Percentiles rank a stretch among this genome's conserved stretches.
Conservation (phyloP, 163 green algal genomes). For the Trebouxia gelatinosa region DNA sequence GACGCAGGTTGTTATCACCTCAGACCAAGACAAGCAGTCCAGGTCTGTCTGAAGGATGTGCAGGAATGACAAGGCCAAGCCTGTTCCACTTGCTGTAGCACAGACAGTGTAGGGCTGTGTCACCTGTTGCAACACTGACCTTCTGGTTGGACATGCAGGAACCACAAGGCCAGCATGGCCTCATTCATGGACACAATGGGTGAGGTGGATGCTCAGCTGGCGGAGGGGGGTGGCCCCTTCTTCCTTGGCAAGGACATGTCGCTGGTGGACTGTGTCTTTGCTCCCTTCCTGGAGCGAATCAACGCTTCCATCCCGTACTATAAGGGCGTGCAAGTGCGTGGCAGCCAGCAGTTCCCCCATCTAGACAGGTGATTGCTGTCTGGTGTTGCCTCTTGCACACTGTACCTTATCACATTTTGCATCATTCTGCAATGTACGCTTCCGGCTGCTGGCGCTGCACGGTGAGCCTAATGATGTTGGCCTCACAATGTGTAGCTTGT, state of each 20-base stretch:
- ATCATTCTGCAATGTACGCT: too few relatives aligned
- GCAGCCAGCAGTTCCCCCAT: constrained; percentile 39
- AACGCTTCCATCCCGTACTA: constrained; percentile 87
- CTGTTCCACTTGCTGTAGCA: too few relatives aligned
- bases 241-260: constrained; percentile 79
- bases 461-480: too few relatives aligned
- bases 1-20: too few relatives aligned
- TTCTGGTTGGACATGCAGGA: constrained; percentile 44
- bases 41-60: background rate
- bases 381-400: too few relatives aligned
- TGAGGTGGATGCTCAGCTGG: constrained; percentile 61
- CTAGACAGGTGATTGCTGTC: constrained; percentile 42
- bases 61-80: too few relatives aligned
- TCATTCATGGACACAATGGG: constrained; percentile 66
- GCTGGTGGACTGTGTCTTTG: constrained; percentile 89
- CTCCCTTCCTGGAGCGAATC: constrained; percentile 92
- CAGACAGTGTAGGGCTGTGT: too few relatives aligned
- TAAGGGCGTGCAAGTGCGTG: constrained; percentile 63
- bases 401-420: too few relatives aligned
- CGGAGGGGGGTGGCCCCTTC: constrained; percentile 54
- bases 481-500: too few relatives aligned
- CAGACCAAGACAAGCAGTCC: too few relatives aligned
- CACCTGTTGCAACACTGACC: background rate
- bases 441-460: too few relatives aligned
- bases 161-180: constrained; percentile 44